Base-by-base conservation (phyloP, 2,329 filamentous ascomycete species). In the Rhexocercosporidium sp. region DNA sequence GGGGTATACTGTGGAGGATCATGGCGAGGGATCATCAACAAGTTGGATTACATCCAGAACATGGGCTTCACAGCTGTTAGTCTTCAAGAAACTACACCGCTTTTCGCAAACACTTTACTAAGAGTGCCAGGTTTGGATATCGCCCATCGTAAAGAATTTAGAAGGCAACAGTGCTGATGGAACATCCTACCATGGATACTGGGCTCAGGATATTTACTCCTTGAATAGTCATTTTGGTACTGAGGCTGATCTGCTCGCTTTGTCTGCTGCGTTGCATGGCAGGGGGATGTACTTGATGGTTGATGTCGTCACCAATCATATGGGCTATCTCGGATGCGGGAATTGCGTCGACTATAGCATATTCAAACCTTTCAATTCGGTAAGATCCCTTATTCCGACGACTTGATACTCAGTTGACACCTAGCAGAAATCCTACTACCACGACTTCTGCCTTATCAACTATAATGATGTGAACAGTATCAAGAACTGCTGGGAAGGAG, bases 281-380 rank as follows among this genome's bases (percentile, higher is more conserved):
- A 78, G 75, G 70, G 82, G 79, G 66, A 85, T 82, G 83, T 84
- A 82, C 68, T 70, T 86, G 12, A 85, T 85, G 83, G 78, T 84
- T 54, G 84, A 86, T 69, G 79, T 83, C 1, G 83, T 85, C 11
- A 80, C 82, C 46, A 85, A 85, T 73, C 82, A 85, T 65, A 79
- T 82, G 78, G 80, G 75, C 34, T 74, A 72, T 59, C 53, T 69
- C 18, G 70, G 71, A 4, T 72, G 68, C 34, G 72, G 67, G 2
- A 79, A 78, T 59, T 78, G 79, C 68, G 77, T 80, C 46, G 79
- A 78, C 25, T 78, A 76, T 51, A 75, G 70, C 44, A 70, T 74
- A 34, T 81, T 81, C 69, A 76, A 72, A 5, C 80, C 80, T 5
- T 82, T 82, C 74, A 76, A 81, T 68, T 71, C 74, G 11, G 71